Base-by-base conservation (phyloP, 805 yeast genomes). In the Priceomyces haplophilus region DNA sequence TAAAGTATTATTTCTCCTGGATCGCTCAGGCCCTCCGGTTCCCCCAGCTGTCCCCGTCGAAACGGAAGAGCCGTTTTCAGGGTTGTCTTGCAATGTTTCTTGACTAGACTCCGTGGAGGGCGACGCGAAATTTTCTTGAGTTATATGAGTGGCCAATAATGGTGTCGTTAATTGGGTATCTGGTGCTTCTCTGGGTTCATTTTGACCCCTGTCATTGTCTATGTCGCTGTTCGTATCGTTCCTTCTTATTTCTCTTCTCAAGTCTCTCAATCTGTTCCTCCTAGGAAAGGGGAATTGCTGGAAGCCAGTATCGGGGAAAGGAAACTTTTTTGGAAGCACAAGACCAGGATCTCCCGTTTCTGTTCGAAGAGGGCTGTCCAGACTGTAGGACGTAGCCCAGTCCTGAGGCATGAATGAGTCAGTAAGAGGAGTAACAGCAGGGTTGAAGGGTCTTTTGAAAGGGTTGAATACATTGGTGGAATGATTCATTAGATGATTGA, bases 401-500 rank as follows among this genome's bases (percentile, higher is more conserved):
- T 49, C 50, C 42, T 67, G 73, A 13, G 49, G 58, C 51, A 66
- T 61, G 37, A 52, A 58, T 3, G 67, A 54, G 48, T 69, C 74
- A 2, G 72, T 67, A 20, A 69, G 54, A 4, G 75, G 73, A 0
- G 71, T 67, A 16, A 68, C 54, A 3, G 52, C 13, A 6, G 70
- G 65, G 41, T 59, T 62, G 45, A 56, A 58, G 1, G 72, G 67
- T 41, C 71, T 56, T 43, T 65, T 55, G 40, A 47, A 58, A 2
- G 74, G 75, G 37, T 55, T 57, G 49, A 69, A 69, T 13, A 69
- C 58, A 43, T 69, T 65, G 2, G 74, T 67, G 41, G 64, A 62
- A 42, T 54, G 50, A 36, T 55, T 46, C 30, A 52, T 40, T 20
- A 69, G 40, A 44, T 63, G 67, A 23, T 54, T 47, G 7, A 58